Base-by-base conservation (phyloP, 352 stramenopile species). In the Pythium chondricola region DNA sequence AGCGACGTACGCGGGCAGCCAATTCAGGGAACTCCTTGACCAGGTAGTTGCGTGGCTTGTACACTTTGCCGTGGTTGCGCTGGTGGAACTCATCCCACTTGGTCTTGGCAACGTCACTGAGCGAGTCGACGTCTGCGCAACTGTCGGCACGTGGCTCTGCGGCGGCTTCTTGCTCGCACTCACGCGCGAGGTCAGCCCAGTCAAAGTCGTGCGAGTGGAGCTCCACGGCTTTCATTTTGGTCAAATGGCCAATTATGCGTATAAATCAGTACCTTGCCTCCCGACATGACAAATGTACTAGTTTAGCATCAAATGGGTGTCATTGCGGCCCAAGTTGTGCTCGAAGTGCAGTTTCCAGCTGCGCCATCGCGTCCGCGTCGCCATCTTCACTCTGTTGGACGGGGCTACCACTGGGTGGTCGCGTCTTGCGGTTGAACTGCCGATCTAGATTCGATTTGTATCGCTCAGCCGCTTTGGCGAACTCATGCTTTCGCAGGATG, bases 11-110 rank as follows among this genome's bases (percentile, higher is more conserved):
- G 51, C 53, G 43, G 11, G 22, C 51, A 2, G 55, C n/a, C n/a
- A 92, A 69, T 57, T 88, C 80, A 0, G 80, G 80, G 31, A 92
- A 92, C 57, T 88, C 80, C 54, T 81, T 84, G 31, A 80, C 60
- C 13, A 92, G 62, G 57, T 92, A 92, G 46, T 88, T 88, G 37
- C 80, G 80, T 18, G 80, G 72, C 57, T 88, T 91, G 66, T 92
- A 92, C 7, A 71, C 80, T 46, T 86, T 85, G 18, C 76, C 79
- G 36, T 88, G 79, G 58, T 92, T 88, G 20, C 71, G 66, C 54
- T 70, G 57, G 60, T 92, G 80, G 58, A 92, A 92, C 47, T 67
- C 61, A 50, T 92, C 63, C 80, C 80, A 92, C 35, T 81, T 79
- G 46, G 63, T 47, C 61, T 86, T 85, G 30, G 80, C 77, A 39